Evolutionary conservation across 2,329 filamentous ascomycete genomes (phyloP), one percentile per base, ranked within the genome.

Genomic region (Epichloe bromicola): DNA sequence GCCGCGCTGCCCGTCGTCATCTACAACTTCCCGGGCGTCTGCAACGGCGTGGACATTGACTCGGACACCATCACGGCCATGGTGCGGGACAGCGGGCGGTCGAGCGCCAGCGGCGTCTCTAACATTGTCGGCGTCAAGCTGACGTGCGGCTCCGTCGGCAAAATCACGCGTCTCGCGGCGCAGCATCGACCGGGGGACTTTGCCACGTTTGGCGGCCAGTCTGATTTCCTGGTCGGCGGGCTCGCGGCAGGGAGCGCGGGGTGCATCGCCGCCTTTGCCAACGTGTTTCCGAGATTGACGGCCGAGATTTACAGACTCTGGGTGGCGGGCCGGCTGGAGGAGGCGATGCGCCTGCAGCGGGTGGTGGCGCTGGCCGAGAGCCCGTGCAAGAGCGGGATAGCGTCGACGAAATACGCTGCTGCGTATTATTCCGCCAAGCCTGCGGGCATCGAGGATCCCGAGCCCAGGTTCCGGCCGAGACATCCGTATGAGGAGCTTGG

Each of bases 121-220:
- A 85, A 85, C 56, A 83, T 87, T 56, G 78, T 85, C 48, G 83
- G 82, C 33, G 79, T 82, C 49, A 87, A 87, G 69, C 68, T 86
- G 51, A 87, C 83, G 2, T 87, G 84, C 60, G 84, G 83, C n/a
- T 82, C 79, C 57, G 85, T 86, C 34, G 84, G 81, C 53, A 88
- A 88, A 66, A 75, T 88, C 46, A 79, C 80, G 4, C 73, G 84
- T 8, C 73, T 88, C 4, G 62, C 66, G 6, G 71, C 70, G 15
- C 63, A 70, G 54, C 67, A 85, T 53, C 64, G 73, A 0, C 64
- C 74, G 0, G 70, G 70, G 2, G 64, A 73, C 11, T 89, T 89
- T 60, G 77, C 82, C 1, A 77, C 80, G 1, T 88, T 80, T 59
- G 84, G 83, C 1, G 86, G 86, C 0, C 84, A 88, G 67, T 80